Percentiles rank a stretch among this genome's conserved stretches.
These are phyloP conservation scores for Penicillium sumatraense DNA, from an alignment of 2,329 filamentous ascomycete species.

Conservation along the genomic window DNA sequence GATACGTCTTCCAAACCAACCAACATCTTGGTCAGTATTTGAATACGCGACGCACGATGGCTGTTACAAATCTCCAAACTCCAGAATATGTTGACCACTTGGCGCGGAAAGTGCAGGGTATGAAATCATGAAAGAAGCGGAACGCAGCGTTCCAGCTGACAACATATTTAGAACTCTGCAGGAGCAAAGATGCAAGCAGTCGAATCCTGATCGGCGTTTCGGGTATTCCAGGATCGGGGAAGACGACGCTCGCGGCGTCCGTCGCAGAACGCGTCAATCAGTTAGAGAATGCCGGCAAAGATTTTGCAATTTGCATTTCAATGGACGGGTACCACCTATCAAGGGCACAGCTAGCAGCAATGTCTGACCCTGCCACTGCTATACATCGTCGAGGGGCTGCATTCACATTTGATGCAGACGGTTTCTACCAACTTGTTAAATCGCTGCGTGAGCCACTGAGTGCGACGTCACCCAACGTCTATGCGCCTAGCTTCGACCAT, in stretches of 20 bases:
- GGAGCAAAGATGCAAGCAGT: not conserved
- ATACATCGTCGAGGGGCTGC: conserved; percentile 4
- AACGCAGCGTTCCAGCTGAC: not conserved
- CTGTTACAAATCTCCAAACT: not conserved
- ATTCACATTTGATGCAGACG: conserved; percentile 3
- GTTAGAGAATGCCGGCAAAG: not conserved
- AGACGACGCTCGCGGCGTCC: conserved; percentile 1
- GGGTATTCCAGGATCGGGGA: conserved; percentile 9
- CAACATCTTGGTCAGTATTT: too few relatives aligned
- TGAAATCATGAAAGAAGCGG: not conserved
- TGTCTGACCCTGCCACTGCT: conserved; percentile 1
- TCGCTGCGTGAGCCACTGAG: conserved; percentile 1
- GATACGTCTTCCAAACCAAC: too few relatives aligned
- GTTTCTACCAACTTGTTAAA: conserved; percentile 5
- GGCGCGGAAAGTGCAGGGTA: conserved; percentile 1
- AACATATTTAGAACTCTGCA: not conserved
- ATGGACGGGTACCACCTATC: conserved; percentile 5
- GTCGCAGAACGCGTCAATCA: conserved; percentile 1
- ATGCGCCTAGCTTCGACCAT: conserved; percentile 41
- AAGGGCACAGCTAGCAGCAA: conserved; percentile 1
- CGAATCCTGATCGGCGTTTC: conserved; percentile 4
- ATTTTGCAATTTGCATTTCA: conserved; percentile 4
- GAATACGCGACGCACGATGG: too few relatives aligned
- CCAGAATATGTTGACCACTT: not conserved
- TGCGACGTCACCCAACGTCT: conserved; percentile 19